These are phyloP conservation scores for Moesziomyces parantarcticus DNA, from an alignment of 1,284 basidiomycete species.

Conservation along the genomic window DNA sequence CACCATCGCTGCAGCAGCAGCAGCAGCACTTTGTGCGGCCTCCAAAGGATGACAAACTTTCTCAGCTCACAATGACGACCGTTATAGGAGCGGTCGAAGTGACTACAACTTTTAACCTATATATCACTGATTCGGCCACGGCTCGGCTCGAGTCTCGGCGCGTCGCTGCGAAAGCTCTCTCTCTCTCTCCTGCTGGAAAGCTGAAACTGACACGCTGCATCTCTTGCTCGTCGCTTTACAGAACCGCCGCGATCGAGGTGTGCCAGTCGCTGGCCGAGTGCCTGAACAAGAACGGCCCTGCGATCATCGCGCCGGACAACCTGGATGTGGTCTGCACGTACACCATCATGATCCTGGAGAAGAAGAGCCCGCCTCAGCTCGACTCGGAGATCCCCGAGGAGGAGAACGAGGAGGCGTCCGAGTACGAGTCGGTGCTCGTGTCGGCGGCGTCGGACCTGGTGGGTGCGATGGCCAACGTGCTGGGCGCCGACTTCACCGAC, in stretches of 20 bases:
- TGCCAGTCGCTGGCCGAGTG: constrained; percentile 89
- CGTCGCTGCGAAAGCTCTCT: not conserved
- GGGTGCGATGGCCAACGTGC: constrained; percentile 84
- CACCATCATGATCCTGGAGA: constrained; percentile 76
- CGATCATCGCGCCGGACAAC: constrained; percentile 73
- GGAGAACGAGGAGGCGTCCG: constrained; percentile 78
- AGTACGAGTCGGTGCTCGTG: constrained; percentile 96
- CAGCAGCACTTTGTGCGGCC: not conserved
- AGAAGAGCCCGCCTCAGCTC: constrained; percentile 80
- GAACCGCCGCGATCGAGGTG: constrained; percentile 85
- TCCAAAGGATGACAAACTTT: constrained; percentile 74
- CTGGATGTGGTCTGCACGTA: constrained; percentile 71
- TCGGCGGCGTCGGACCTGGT: constrained; percentile 95
- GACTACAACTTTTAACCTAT: constrained; percentile 56
- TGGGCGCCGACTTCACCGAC: constrained; percentile 85
- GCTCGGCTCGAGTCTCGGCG: constrained; percentile 3
- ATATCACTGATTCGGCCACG: constrained; percentile 43
- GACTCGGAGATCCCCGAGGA: constrained; percentile 91
- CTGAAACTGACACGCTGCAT: constrained; percentile 24
- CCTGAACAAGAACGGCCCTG: constrained; percentile 88
- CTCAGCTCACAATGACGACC: constrained; percentile 88
- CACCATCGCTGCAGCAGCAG: constrained; percentile 1
- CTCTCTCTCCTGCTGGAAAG: not conserved
- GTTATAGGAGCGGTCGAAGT: constrained; percentile 49
- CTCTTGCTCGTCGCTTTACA: constrained; percentile 67